Evolutionary conservation across 1,139 yeast genomes (phyloP), one percentile per base, ranked within the genome.

Genomic region (Pichia norvegensis): DNA sequence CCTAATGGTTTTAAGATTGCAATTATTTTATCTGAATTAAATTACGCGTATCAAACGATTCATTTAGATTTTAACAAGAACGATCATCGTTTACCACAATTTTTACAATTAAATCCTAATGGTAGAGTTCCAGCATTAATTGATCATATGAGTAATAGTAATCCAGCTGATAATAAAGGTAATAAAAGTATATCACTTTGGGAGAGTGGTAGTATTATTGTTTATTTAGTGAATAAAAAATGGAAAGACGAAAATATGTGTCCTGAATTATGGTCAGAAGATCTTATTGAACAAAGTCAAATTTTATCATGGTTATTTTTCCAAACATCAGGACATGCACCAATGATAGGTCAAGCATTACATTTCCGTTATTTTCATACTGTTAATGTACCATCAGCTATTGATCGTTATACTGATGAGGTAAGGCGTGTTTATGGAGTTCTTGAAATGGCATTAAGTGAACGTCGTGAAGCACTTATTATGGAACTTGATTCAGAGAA

Each of bases 1-100:
- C 97, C 97, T 27, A 90, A 90, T 65, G 97, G 97, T 9, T 92
- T 88, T 73, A 90, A 90, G 65, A 95, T 92, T 20, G 96, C 97
- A 20, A 88, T 88, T 43, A 84, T 88, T 38, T 71, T 92, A 50
- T 79, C 90, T 45, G 97, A 90, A 64, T 74, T 92, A 54, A 84
- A 85, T 48, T 74, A 85, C 56, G 78, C 78, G 37, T 90, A 84
- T 67, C 80, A 81, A 57, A 88, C 97, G 8, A 80, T 90, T 51
- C 84, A 87, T 58, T 72, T 92, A 50, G 97, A 90, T 66, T 88
- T 90, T 65, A 85, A 85, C 63, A 74, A 73, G 54, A 95, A 95
- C 46, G 97, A 90, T 65, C 96, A 88, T 64, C 70, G 96, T 52
- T 87, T 95, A 2, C 96, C 97, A 0, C 95, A 88, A 63, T 90